Evolutionary conservation across 371 early-diverging fungal genomes (phyloP).

Genomic region (Funneliformis caledonium): DNA sequence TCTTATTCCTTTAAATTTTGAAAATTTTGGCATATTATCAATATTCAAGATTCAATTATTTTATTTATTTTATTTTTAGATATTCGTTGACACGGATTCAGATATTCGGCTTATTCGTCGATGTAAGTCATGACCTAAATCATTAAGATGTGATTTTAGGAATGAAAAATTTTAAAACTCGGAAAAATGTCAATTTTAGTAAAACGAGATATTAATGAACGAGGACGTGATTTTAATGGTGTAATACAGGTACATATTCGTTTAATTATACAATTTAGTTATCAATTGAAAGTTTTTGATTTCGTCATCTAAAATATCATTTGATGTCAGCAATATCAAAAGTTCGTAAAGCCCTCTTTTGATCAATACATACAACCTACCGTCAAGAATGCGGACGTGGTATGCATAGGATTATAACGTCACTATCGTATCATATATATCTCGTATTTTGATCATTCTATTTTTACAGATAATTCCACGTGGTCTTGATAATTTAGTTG

Average conservation of each 20-base stretch:
- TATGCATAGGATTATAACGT: slow-evolving; percentile 41
- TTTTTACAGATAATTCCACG: slow-evolving; percentile 78
- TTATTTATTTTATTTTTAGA: slow-evolving; percentile 45
- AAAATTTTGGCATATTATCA: background rate
- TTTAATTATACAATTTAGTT: slow-evolving; percentile 3
- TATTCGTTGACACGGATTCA: slow-evolving; percentile 94
- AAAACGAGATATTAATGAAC: slow-evolving; percentile 86
- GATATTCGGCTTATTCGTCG: slow-evolving; percentile 89
- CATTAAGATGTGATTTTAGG: background rate
- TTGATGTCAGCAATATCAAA: slow-evolving; percentile 70
- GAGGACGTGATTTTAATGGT: slow-evolving; percentile 84
- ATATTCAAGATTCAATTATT: background rate
- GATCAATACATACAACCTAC: slow-evolving; percentile 90
- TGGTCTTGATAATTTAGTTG: slow-evolving; percentile 87
- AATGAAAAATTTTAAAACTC: background rate
- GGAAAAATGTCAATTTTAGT: slow-evolving; percentile 51
- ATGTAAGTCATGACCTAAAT: slow-evolving; percentile 53
- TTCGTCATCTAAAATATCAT: background rate
- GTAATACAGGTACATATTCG: slow-evolving; percentile 62
- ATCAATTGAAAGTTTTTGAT: background rate
- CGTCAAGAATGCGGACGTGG: slow-evolving; percentile 86
- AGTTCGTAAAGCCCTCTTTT: slow-evolving; percentile 92
- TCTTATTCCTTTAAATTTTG: no score
- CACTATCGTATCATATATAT: background rate
- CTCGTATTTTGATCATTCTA: background rate